Conservation (phyloP, 257 asterid genomes). For the Leonotis leonurus region DNA sequence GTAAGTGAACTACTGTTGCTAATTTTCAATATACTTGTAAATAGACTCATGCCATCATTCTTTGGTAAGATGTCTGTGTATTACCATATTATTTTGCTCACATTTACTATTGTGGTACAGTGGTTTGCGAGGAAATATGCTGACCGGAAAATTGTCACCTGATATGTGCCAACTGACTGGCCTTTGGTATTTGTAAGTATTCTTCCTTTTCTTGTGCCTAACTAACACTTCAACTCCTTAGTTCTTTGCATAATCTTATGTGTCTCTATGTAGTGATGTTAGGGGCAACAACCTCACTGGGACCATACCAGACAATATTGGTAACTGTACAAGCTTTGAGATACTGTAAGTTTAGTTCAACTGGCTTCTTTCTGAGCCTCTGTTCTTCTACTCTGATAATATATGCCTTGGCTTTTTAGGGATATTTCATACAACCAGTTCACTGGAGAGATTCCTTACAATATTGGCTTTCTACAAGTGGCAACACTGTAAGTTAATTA, state of each 20-base stretch:
- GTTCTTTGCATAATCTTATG: neutral
- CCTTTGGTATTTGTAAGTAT: slow-evolving; percentile 93
- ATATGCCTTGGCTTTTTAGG: slow-evolving; percentile 28
- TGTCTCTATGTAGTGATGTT: slow-evolving; percentile 53
- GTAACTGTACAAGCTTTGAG: slow-evolving; percentile 94
- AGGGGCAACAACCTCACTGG: slow-evolving; percentile 93
- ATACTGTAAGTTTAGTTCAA: slow-evolving; percentile 62
- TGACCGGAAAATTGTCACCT: slow-evolving; percentile 77
- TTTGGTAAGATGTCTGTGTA: neutral
- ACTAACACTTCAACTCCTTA: neutral
- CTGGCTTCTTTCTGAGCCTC: neutral
- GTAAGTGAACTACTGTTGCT: slow-evolving; percentile 33
- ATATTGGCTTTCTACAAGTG: slow-evolving; percentile 88
- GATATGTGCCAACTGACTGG: slow-evolving; percentile 96
- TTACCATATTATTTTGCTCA: neutral
- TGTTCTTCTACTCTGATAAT: neutral
- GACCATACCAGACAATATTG: slow-evolving; percentile 77
- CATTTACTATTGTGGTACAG: slow-evolving; percentile 25
- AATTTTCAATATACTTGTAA: too few species aligned
- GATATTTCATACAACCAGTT: slow-evolving; percentile 90
- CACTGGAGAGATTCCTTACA: slow-evolving; percentile 94
- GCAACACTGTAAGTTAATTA: slow-evolving; percentile 78
- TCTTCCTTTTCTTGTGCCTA: neutral
- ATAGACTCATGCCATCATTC: neutral
- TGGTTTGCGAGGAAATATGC: slow-evolving; percentile 77